These are phyloP conservation scores for Saccharomycopsis lassenensis DNA, from an alignment of 805 yeast genomes.

Conservation along the genomic window DNA sequence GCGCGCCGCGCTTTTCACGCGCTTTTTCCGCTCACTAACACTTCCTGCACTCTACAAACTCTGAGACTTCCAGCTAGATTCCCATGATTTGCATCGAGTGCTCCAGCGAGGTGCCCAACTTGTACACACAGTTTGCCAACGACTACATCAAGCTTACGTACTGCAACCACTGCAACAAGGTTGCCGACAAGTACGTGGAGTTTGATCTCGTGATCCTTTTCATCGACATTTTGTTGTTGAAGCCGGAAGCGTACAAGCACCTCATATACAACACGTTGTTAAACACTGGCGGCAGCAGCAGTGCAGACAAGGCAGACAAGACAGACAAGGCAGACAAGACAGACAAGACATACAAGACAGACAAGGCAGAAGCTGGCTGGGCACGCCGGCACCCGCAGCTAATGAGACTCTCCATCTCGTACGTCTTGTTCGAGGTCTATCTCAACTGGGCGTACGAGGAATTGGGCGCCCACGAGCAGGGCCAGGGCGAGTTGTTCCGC, in stretches of 20 bases:
- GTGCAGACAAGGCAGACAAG: constrained; percentile 18
- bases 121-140: constrained; percentile 64
- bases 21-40: too few relatives aligned
- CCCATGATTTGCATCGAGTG: constrained; percentile 91
- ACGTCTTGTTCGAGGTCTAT: constrained; percentile 78
- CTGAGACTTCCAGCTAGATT: too few relatives aligned
- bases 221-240: constrained; percentile 71
- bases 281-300: constrained; percentile 19
- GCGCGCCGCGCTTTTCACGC: too few relatives aligned
- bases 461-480: constrained; percentile 3
- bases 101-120: constrained; percentile 47
- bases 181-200: constrained; percentile 88
- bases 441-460: constrained; percentile 89
- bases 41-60: too few relatives aligned
- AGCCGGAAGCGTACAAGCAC: constrained; percentile 84
- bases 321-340: constrained; percentile 1
- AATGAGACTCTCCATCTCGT: constrained; percentile 46
- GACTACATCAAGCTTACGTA: constrained; percentile 71
- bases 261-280: constrained; percentile 59
- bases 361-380: constrained; percentile 17
- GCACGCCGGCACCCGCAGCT: constrained; percentile 21
- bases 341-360: background rate
- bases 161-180: constrained; percentile 58
- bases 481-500: constrained; percentile 17
- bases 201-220: constrained; percentile 75